Conservation (phyloP, 768 basidiomycete genomes). For the Mrakia gelida region DNA sequence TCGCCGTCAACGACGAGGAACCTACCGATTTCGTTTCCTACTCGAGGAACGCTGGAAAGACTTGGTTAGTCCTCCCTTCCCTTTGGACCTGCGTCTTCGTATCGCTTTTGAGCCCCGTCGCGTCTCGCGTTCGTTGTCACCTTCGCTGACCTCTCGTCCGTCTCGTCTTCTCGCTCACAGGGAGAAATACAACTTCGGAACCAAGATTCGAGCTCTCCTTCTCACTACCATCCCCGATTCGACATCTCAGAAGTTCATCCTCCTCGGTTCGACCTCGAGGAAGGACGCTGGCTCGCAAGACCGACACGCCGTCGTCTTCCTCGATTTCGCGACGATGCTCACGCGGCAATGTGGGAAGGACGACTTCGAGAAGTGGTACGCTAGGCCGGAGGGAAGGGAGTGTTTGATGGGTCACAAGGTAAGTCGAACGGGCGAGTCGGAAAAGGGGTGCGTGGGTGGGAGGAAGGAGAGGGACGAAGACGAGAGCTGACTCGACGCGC, state of each 20-base stretch:
- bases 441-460: too few relatives aligned
- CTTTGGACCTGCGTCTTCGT: too few relatives aligned
- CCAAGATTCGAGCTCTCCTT: conserved; percentile 65
- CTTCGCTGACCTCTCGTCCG: neutral
- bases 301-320: conserved; percentile 65
- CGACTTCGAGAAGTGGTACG: conserved; percentile 89
- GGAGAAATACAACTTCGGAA: conserved; percentile 64
- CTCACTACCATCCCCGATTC: conserved; percentile 91
- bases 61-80: conserved; percentile 78
- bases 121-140: neutral
- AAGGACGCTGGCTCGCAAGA: conserved; percentile 54
- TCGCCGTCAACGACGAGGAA: conserved; percentile 82
- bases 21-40: conserved; percentile 64
- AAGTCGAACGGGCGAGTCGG: conserved; percentile 31
- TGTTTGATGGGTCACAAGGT: conserved; percentile 96
- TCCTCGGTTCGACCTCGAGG: conserved; percentile 71
- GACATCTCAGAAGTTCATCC: conserved; percentile 90
- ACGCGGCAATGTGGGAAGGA: conserved; percentile 60
- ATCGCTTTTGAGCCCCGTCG: too few relatives aligned
- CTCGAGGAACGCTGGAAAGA: conserved; percentile 73
- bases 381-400: conserved; percentile 58
- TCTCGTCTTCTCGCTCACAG: conserved; percentile 46
- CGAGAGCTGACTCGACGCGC: neutral
- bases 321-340: conserved; percentile 74
- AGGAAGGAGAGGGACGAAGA: too few relatives aligned